Evolutionary conservation across 2,329 filamentous ascomycete species (phyloP).

Genomic region (Chrysosporium queenslandicum): DNA sequence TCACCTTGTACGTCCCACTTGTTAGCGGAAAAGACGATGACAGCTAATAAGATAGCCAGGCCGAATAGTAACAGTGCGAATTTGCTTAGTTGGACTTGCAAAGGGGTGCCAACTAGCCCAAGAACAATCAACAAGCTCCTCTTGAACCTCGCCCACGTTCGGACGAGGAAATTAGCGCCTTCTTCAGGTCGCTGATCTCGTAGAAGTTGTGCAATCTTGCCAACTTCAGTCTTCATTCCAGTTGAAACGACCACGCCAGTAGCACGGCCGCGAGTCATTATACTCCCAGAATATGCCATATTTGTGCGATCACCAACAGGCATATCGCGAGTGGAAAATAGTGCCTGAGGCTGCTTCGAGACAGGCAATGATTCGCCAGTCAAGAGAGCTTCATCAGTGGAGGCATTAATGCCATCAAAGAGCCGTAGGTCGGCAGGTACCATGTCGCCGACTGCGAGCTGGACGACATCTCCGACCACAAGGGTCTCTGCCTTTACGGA

Average conservation of each 20-base stretch:
- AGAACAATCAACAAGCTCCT: slow-evolving; percentile 30
- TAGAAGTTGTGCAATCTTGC: slow-evolving; percentile 50
- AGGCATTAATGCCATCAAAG: slow-evolving; percentile 50
- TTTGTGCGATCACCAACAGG: slow-evolving; percentile 53
- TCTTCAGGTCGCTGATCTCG: slow-evolving; percentile 43
- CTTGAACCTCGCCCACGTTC: slow-evolving; percentile 36
- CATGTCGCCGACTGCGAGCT: slow-evolving; percentile 41
- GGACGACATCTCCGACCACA: slow-evolving; percentile 51
- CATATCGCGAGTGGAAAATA: slow-evolving; percentile 38
- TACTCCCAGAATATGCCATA: slow-evolving; percentile 51
- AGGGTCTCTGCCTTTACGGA: slow-evolving; percentile 46
- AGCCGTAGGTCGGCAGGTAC: slow-evolving; percentile 41
- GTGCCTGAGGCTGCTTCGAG: slow-evolving; percentile 39
- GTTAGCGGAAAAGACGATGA: slow-evolving; percentile 56
- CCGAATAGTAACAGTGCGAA: slow-evolving; percentile 53
- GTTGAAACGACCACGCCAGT: slow-evolving; percentile 53
- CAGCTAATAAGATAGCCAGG: slow-evolving; percentile 52
- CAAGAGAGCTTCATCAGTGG: slow-evolving; percentile 52
- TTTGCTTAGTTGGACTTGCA: slow-evolving; percentile 55
- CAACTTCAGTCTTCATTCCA: slow-evolving; percentile 54
- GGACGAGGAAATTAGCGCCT: slow-evolving; percentile 36
- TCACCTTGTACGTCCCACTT: slow-evolving; percentile 41
- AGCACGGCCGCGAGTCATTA: slow-evolving; percentile 52
- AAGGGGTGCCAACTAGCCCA: slow-evolving; percentile 50
- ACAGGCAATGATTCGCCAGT: slow-evolving; percentile 55